These are phyloP conservation scores for Geotrichum bryndzae DNA, from an alignment of 1,139 yeast species.

Conservation along the genomic window DNA sequence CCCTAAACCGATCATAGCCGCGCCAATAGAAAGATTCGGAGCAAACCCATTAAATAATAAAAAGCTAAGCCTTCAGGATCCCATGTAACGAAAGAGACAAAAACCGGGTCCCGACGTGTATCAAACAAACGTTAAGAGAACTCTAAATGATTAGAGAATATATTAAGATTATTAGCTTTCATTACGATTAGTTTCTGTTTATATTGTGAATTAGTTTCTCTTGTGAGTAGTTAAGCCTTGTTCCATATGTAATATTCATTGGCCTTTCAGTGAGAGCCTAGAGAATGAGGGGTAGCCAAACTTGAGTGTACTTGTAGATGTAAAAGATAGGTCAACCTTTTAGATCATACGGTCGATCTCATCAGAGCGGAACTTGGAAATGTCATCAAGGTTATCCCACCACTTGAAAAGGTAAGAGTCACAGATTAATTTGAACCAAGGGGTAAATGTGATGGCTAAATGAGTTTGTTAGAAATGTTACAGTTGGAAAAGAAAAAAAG, in stretches of 20 bases:
- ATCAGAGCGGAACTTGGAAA: constrained; percentile 40
- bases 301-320: neutral
- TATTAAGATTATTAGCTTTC: neutral
- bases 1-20: neutral
- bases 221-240: neutral
- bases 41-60: neutral
- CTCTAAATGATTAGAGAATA: neutral
- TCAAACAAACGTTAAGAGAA: neutral
- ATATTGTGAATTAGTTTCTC: neutral
- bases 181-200: neutral
- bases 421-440: constrained; percentile 96
- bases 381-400: constrained; percentile 75
- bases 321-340: neutral
- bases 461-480: constrained; percentile 10
- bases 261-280: neutral
- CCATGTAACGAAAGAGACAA: neutral
- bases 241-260: neutral
- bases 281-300: neutral
- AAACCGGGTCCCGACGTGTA: neutral
- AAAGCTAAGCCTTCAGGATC: neutral
- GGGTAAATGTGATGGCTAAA: constrained; percentile 62
- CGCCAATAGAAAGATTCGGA: neutral
- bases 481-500: neutral
- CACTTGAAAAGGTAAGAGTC: constrained; percentile 84
- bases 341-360: constrained; percentile 27